Conservation (phyloP, 1,139 yeast species). For the Pichia sp. region DNA sequence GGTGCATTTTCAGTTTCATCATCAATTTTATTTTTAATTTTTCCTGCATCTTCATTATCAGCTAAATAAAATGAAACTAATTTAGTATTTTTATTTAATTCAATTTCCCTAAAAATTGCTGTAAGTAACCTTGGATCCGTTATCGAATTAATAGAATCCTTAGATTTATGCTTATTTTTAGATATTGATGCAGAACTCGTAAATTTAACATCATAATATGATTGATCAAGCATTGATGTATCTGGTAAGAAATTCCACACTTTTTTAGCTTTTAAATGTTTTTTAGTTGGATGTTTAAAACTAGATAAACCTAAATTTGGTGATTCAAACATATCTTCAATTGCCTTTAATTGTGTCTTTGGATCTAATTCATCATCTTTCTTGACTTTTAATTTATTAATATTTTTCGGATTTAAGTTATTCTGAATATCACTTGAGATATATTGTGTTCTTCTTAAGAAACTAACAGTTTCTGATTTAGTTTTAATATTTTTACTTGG, state of each 20-base stretch:
- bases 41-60: constrained; percentile 42
- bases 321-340: constrained; percentile 73
- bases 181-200: constrained; percentile 69
- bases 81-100: constrained; percentile 61
- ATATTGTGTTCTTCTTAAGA: constrained; percentile 91
- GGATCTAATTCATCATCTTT: constrained; percentile 45
- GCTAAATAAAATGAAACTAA: constrained; percentile 75
- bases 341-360: constrained; percentile 55
- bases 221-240: constrained; percentile 78
- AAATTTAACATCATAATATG: constrained; percentile 65
- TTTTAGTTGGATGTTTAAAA: constrained; percentile 74
- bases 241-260: constrained; percentile 87
- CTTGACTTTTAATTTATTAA: constrained; percentile 13
- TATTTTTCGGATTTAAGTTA: constrained; percentile 2
- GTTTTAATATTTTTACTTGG: constrained; percentile 48
- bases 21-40: constrained; percentile 32
- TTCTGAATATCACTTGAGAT: constrained; percentile 41
- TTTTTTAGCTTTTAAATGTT: constrained; percentile 63
- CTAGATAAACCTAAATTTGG: constrained; percentile 38
- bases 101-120: constrained; percentile 69
- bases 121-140: constrained; percentile 45
- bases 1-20: constrained; percentile 42
- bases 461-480: constrained; percentile 55
- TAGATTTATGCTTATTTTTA: constrained; percentile 36
- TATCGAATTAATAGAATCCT: constrained; percentile 36